Conservation (phyloP, 495 filamentous ascomycete genomes). For the Hyaloscypha hepaticicola region DNA sequence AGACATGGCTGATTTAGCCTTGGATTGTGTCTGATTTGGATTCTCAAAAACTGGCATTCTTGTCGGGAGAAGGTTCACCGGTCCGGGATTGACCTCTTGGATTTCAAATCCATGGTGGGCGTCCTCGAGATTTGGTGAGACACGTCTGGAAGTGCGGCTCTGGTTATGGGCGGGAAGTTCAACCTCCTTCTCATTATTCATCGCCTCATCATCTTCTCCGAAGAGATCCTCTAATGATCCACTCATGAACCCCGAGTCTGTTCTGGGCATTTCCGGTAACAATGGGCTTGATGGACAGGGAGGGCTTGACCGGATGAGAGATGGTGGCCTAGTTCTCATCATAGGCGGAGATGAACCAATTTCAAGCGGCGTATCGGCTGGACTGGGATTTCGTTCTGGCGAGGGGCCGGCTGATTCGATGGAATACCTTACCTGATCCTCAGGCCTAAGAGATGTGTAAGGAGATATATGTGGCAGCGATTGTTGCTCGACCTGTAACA, state of each 20-base stretch:
- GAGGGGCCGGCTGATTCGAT: constrained; percentile 49
- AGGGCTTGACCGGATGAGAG: constrained; percentile 50
- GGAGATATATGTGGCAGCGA: constrained; percentile 45
- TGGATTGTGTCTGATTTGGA: constrained; percentile 4
- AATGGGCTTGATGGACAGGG: constrained; percentile 67
- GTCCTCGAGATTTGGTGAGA: not conserved
- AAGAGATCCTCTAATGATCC: constrained; percentile 56
- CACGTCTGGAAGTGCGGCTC: not conserved
- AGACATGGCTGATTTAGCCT: constrained; percentile 11
- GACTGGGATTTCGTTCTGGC: constrained; percentile 54
- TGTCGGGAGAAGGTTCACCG: constrained; percentile 32
- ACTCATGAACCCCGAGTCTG: constrained; percentile 83
- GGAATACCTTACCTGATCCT: constrained; percentile 27
- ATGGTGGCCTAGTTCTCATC: constrained; percentile 44
- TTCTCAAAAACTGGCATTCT: constrained; percentile 23
- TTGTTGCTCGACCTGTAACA: constrained; percentile 3
- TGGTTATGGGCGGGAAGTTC: constrained; percentile 16
- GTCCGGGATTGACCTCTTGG: constrained; percentile 31
- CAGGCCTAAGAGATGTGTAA: constrained; percentile 35
- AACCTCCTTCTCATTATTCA: constrained; percentile 24
- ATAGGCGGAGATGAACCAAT: constrained; percentile 81
- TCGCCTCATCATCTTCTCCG: constrained; percentile 39
- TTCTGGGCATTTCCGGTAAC: constrained; percentile 55
- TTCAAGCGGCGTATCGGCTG: constrained; percentile 55
- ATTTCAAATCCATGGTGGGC: constrained; percentile 20